Base-by-base conservation (phyloP, 495 filamentous ascomycete genomes). In the Penicillium bialowiezense region DNA sequence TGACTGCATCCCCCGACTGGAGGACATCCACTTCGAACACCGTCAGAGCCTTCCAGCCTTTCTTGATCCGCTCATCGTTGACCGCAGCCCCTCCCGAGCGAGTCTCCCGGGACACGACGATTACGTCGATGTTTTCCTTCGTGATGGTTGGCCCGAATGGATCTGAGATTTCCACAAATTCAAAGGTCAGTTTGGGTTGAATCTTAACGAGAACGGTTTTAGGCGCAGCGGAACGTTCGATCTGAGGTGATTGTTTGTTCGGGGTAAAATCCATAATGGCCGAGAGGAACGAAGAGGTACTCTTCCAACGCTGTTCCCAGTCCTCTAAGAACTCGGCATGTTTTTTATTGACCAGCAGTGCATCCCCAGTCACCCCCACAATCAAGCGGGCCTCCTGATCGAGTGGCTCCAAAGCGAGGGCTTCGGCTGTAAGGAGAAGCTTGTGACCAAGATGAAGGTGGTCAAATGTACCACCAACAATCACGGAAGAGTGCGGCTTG, bases 391-490 rank as follows among this genome's bases (percentile, higher is more conserved):
- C 78, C 29, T 78, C 74, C 47, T 68, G 54, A 17, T 57, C 44
- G 3, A 64, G 58, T 3, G 75, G 69, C 3, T 81, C 77, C 14
- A 92, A 67, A 8, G 89, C 73, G 41, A 96, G 73, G 4, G 87
- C 85, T 7, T 84, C 87, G 56, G 91, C 91, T 7, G 91, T 92
- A 29, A 98, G 74, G 6, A 98, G 80, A 18, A 97, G 76, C 62
- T 96, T 97, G 73, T 98, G 93, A n/a, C 93, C 93, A 21, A 88
- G 80, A 62, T 97, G 93, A 31, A 98, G 81, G 68, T 97, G 89
- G 67, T 98, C 93, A 64, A 97, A 98, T 3, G 93, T 97, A 15
- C 93, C 93, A 34, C 92, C 93, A 26, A 97, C 83, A n/a, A 81
- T 83, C 26, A 95, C 86, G 14, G 79, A 76, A 52, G 67, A 62